Conservation (phyloP, 768 basidiomycete species). For the Lactifluus pinguis region DNA sequence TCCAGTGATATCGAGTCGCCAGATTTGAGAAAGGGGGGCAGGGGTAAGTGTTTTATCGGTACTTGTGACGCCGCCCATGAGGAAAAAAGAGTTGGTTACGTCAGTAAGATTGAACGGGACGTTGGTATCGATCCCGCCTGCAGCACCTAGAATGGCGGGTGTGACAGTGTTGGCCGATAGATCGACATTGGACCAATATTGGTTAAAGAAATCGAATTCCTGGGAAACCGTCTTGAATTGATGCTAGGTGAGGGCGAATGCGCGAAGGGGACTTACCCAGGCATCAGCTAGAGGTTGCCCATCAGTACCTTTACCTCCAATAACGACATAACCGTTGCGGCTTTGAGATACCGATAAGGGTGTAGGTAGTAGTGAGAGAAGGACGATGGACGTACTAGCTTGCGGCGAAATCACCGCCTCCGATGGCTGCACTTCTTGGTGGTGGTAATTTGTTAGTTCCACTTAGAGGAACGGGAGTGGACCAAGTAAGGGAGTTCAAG, state of each 20-base stretch:
- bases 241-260: constrained; percentile 10
- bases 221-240: constrained; percentile 24
- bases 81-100: constrained; percentile 60
- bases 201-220: constrained; percentile 69
- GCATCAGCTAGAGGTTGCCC: constrained; percentile 52
- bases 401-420: constrained; percentile 65
- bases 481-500: constrained; percentile 54
- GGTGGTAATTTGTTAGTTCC: constrained; percentile 43
- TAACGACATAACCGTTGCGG: constrained; percentile 63
- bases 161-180: constrained; percentile 35
- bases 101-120: constrained; percentile 33
- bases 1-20: constrained; percentile 62
- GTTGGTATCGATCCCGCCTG: constrained; percentile 57
- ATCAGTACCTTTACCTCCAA: constrained; percentile 57
- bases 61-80: constrained; percentile 61
- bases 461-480: constrained; percentile 41
- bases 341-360: constrained; percentile 30
- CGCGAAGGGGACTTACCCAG: constrained; percentile 47
- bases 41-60: constrained; percentile 21
- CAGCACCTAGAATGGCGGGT: constrained; percentile 59
- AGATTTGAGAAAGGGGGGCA: constrained; percentile 54
- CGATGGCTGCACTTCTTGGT: constrained; percentile 53
- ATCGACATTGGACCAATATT: constrained; percentile 64
- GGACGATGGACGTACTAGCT: constrained; percentile 56
- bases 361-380: constrained; percentile 2